Evolutionary conservation across 1,284 basidiomycete species (phyloP).

Genomic region (Ganoderma lingzhi): DNA sequence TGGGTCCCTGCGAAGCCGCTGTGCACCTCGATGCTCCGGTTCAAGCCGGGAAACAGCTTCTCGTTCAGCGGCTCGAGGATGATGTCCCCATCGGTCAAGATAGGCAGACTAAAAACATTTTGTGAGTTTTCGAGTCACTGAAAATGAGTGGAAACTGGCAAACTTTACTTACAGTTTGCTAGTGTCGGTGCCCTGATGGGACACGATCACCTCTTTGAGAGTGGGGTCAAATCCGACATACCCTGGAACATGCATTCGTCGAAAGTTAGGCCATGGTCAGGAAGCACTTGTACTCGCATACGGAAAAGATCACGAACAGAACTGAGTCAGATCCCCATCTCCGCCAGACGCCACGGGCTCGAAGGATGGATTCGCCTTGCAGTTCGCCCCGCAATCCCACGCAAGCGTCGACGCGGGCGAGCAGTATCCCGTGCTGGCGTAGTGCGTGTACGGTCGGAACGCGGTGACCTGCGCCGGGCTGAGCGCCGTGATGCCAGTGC

Average conservation of each 20-base stretch:
- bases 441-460: slow-evolving; percentile 51
- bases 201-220: slow-evolving; percentile 54
- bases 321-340: slow-evolving; percentile 59
- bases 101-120: slow-evolving; percentile 46
- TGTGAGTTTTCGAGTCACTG: background rate
- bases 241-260: slow-evolving; percentile 31
- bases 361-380: slow-evolving; percentile 60
- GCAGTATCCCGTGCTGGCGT: slow-evolving; percentile 49
- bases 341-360: slow-evolving; percentile 68
- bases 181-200: slow-evolving; percentile 56
- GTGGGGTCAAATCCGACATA: slow-evolving; percentile 57
- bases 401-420: slow-evolving; percentile 39
- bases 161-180: slow-evolving; percentile 49
- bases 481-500: background rate
- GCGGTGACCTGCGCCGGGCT: slow-evolving; percentile 38
- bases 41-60: slow-evolving; percentile 63
- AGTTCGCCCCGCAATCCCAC: slow-evolving; percentile 49
- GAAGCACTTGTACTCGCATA: background rate
- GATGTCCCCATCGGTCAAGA: slow-evolving; percentile 45
- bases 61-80: slow-evolving; percentile 37
- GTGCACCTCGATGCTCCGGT: slow-evolving; percentile 57
- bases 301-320: slow-evolving; percentile 43
- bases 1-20: slow-evolving; percentile 64
- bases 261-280: background rate
- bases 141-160: too few relatives aligned